Evolutionary conservation across 2,329 filamentous ascomycete species (phyloP).

Genomic region (Myrmaecium sp.): DNA sequence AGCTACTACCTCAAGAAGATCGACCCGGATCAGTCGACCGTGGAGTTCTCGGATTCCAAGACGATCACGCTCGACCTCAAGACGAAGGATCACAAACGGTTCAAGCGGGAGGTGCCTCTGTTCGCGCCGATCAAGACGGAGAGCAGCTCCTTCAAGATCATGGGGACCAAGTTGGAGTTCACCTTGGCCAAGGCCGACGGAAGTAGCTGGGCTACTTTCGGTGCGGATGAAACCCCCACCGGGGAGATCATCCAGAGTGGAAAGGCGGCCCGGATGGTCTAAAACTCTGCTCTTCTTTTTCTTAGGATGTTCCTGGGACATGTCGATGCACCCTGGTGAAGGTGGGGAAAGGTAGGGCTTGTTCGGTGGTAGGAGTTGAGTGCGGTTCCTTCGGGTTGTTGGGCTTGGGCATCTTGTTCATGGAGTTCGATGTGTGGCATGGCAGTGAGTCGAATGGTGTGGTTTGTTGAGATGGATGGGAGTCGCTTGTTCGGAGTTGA

Average conservation of each 20-base stretch:
- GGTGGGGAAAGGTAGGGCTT: no score
- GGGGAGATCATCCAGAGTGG: slow-evolving; percentile 84
- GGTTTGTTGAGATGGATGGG: no score
- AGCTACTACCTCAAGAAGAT: slow-evolving; percentile 97
- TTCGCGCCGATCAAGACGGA: slow-evolving; percentile 61
- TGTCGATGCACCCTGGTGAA: no score
- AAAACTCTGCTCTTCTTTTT: no score
- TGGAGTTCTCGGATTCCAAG: slow-evolving; percentile 46
- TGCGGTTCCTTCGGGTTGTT: no score
- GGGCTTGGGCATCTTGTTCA: no score
- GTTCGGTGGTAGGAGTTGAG: no score
- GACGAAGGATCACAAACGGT: slow-evolving; percentile 78
- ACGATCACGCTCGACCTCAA: slow-evolving; percentile 61
- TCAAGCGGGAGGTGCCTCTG: slow-evolving; percentile 54
- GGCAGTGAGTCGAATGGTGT: no score
- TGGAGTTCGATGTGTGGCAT: no score
- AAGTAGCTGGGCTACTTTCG: slow-evolving; percentile 68
- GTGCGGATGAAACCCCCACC: slow-evolving; percentile 55
- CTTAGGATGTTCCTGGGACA: no score
- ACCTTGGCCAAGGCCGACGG: slow-evolving; percentile 57
- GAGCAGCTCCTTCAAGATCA: slow-evolving; percentile 60
- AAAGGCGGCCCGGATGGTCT: slow-evolving; percentile 53
- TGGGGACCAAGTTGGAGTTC: slow-evolving; percentile 81
- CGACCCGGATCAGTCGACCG: slow-evolving; percentile 57
- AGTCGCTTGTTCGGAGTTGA: no score